Percentiles rank a stretch among this genome's conserved stretches.
Evolutionary conservation across 345 rosid species (phyloP).

Genomic region (Salix purpurea): DNA sequence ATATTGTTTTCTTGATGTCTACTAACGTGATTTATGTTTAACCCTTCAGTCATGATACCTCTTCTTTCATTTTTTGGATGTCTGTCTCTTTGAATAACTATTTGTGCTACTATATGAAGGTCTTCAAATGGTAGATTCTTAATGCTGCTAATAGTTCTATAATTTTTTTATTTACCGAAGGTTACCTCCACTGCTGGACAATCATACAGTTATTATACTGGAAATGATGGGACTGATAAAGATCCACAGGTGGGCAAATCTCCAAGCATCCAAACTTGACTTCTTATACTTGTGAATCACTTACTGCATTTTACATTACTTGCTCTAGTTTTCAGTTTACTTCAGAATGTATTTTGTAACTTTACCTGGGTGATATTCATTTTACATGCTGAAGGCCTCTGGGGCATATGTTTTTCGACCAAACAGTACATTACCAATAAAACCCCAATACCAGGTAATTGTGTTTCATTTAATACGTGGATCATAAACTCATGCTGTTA

Average conservation of each 20-base stretch:
- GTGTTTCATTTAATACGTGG: constrained; percentile 10
- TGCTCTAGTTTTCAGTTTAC: constrained; percentile 5
- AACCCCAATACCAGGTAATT: constrained; percentile 50
- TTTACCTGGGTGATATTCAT: background rate
- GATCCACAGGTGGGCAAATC: constrained; percentile 73
- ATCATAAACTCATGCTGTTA: background rate
- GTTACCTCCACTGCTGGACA: constrained; percentile 52
- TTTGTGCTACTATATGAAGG: background rate
- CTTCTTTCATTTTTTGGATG: background rate
- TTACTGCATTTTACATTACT: background rate
- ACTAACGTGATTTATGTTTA: background rate
- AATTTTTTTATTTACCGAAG: constrained; percentile 30
- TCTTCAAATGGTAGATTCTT: constrained; percentile 4
- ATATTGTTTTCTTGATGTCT: constrained; percentile 5
- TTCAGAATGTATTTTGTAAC: background rate
- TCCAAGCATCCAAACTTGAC: constrained; percentile 5
- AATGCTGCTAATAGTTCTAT: background rate
- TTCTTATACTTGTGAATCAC: background rate
- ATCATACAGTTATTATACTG: constrained; percentile 74
- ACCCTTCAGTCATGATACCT: background rate
- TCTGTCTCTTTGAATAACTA: background rate
- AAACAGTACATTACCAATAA: constrained; percentile 47
- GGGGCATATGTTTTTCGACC: constrained; percentile 97
- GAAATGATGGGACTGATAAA: constrained; percentile 79
- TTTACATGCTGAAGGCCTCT: constrained; percentile 58